Evolutionary conservation across 1,284 basidiomycete genomes (phyloP), one percentile per base, ranked within the genome.

Genomic region (Phellopilus nigrolimitatus): DNA sequence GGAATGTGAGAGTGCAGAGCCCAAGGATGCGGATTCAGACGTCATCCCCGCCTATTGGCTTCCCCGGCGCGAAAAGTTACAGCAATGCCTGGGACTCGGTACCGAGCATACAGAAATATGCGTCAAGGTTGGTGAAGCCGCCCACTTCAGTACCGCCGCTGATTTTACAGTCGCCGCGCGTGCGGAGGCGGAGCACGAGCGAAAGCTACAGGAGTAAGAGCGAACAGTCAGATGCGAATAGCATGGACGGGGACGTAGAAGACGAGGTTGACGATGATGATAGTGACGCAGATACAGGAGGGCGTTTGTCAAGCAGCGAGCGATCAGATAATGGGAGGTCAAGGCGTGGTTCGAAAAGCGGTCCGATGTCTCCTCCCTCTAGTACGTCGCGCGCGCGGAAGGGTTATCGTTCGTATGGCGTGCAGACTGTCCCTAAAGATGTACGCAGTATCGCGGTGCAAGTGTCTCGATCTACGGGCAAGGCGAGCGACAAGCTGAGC

Each of bases 51-150:
- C 61, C 65, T 36, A 44, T 57, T 5, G 79, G 75, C 15, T 69
- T 82, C 53, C 80, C 80, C 30, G 64, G 71, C 4, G 74, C 79
- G 47, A 70, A 88, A 38, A 71, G 73, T 4, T 90, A 84, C 66
- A 71, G 74, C 6, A 91, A 95, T 67, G 88, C 85, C 1, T 92
- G 90, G 89, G 93, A 95, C 61, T 71, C 66, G 34, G 79, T 88
- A 22, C 84, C 88, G 2, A 83, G 81, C 53, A 92, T 92, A 51
- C 80, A 84, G 56, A 78, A 74, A 53, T 91, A 93, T 65, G 84
- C 86, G 0, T 75, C 78, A 6, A 75, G 75, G 49, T 70, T 91
- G 27, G 78, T 74, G 13, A 73, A 74, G 37, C 76, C 80, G n/a
- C 65, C 71, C 3, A 65, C 67, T 37, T 68, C 63, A 52, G 66